phyloP scores from a whole-genome alignment of 2,329 filamentous ascomycete species.

The Beauveria australis region DNA sequence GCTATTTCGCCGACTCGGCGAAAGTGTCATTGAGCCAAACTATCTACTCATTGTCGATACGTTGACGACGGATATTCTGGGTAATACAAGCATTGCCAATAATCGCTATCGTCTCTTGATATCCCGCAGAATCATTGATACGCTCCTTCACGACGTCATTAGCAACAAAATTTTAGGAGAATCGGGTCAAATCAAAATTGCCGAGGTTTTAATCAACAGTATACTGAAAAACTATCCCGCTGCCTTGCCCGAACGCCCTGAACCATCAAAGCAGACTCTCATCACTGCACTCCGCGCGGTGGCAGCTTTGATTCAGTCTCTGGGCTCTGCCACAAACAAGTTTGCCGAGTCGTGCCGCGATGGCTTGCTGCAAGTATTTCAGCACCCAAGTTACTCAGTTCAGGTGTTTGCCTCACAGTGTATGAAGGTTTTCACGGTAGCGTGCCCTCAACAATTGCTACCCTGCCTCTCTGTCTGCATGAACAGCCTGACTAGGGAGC shows the following conservation, averaged over 20 bases:
- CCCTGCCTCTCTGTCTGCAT: constrained; percentile 91
- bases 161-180: constrained; percentile 78
- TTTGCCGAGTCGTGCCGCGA: constrained; percentile 82
- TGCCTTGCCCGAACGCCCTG: constrained; percentile 73
- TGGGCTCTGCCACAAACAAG: constrained; percentile 73
- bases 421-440: constrained; percentile 77
- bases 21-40: constrained; percentile 72
- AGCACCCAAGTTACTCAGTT: constrained; percentile 93
- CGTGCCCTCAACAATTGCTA: constrained; percentile 84
- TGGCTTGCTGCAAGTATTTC: constrained; percentile 77
- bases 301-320: constrained; percentile 64
- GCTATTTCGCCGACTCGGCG: constrained; percentile 68
- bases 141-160: constrained; percentile 75
- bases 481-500: constrained; percentile 85
- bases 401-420: constrained; percentile 85
- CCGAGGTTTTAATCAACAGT: constrained; percentile 74
- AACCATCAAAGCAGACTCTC: constrained; percentile 81
- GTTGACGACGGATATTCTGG: constrained; percentile 71
- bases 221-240: constrained; percentile 93
- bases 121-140: constrained; percentile 75
- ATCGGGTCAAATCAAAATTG: constrained; percentile 76
- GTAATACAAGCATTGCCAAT: constrained; percentile 64
- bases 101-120: constrained; percentile 84
- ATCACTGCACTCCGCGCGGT: constrained; percentile 73
- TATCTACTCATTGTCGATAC: constrained; percentile 77